These are phyloP conservation scores for Acanthamoeba royreba DNA, from an alignment of 208 protist species.

Conservation along the genomic window DNA sequence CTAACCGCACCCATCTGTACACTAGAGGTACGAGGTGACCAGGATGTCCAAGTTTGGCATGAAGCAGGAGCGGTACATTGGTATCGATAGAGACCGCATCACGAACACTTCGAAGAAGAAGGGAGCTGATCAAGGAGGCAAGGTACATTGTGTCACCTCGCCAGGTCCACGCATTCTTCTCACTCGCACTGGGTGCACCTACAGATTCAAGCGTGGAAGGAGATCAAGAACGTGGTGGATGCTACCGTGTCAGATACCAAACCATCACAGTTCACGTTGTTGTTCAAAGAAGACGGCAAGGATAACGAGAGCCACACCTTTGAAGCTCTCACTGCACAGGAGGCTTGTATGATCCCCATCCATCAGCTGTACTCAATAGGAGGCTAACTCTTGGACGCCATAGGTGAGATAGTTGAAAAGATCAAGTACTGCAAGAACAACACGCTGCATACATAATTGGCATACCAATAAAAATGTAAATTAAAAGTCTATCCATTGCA, in stretches of 20 bases:
- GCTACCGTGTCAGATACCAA: not conserved
- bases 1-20: no score
- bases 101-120: not conserved
- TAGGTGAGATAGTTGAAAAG: conserved; percentile 6
- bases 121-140: not conserved
- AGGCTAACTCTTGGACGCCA: no score
- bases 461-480: not conserved
- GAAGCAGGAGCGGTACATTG: not conserved
- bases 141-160: not conserved
- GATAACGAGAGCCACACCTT: not conserved
- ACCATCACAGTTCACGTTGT: not conserved
- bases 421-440: not conserved
- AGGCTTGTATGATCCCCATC: not conserved
- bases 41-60: not conserved
- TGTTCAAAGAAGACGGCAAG: not conserved
- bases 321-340: not conserved
- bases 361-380: not conserved
- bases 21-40: not conserved
- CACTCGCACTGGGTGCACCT: not conserved
- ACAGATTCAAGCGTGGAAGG: not conserved
- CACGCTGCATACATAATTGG: not conserved
- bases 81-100: not conserved
- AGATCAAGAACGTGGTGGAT: not conserved
- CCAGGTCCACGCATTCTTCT: not conserved
- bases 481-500: not conserved